Percentiles rank a stretch among this genome's conserved stretches.
Evolutionary conservation across 225 moss, liverwort and hornwort genomes (phyloP).

Genomic region (Physcomitrellopsis africana): DNA sequence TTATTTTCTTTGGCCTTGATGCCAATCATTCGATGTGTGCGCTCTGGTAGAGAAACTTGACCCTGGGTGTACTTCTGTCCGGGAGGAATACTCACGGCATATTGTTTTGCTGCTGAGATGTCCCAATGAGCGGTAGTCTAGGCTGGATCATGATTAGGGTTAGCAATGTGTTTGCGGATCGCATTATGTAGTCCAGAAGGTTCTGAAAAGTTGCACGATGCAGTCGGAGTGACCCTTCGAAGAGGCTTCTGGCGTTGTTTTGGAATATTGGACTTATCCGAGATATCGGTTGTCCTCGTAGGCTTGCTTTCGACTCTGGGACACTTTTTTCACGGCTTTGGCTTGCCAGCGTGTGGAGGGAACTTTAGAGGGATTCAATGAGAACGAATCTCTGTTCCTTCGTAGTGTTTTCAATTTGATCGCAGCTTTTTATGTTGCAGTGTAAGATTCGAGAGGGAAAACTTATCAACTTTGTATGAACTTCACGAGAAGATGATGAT

Average conservation of each 20-base stretch:
- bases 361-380: not conserved
- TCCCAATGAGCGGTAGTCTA: constrained; percentile 4
- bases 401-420: not conserved
- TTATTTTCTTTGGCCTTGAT: constrained; percentile 3
- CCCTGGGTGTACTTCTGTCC: not conserved
- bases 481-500: constrained; percentile 14
- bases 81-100: constrained; percentile 15
- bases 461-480: not conserved
- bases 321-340: not conserved
- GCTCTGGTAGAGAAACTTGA: not conserved
- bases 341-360: constrained; percentile 3
- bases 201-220: constrained; percentile 4
- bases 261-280: constrained; percentile 15
- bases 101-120: not conserved
- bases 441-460: constrained; percentile 11
- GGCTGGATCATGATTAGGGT: constrained; percentile 32
- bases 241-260: not conserved
- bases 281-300: not conserved
- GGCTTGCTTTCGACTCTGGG: not conserved
- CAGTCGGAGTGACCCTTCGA: not conserved
- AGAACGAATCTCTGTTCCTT: not conserved
- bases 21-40: constrained; percentile 3
- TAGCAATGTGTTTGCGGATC: constrained; percentile 22
- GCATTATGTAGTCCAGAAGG: not conserved
- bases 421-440: constrained; percentile 3